Conservation (phyloP, 495 filamentous ascomycete species). For the Darksidea phi region DNA sequence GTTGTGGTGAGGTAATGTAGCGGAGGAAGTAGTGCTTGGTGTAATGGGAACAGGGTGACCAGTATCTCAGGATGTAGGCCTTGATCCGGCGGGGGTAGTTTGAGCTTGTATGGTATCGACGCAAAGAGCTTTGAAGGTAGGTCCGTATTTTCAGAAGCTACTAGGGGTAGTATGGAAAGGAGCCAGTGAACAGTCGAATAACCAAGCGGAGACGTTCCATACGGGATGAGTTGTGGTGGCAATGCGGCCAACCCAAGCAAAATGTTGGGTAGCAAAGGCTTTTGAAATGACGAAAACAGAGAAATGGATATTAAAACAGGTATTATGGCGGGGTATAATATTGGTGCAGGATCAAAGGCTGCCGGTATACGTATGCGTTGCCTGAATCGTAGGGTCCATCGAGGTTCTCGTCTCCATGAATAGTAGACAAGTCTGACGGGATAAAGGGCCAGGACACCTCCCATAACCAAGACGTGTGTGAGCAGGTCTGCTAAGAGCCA, state of each 20-base stretch:
- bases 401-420: slow-evolving; percentile 13
- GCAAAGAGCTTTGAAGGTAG: slow-evolving; percentile 34
- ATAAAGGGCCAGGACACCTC: slow-evolving; percentile 22
- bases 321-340: slow-evolving; percentile 79
- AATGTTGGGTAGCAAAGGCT: slow-evolving; percentile 71
- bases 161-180: slow-evolving; percentile 62
- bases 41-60: slow-evolving; percentile 75
- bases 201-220: slow-evolving; percentile 47
- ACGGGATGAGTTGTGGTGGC: slow-evolving; percentile 70
- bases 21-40: slow-evolving; percentile 73
- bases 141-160: slow-evolving; percentile 50
- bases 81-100: slow-evolving; percentile 25
- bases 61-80: slow-evolving; percentile 59
- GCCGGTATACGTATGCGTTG: slow-evolving; percentile 49
- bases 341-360: slow-evolving; percentile 81
- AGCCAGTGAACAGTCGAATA: slow-evolving; percentile 70
- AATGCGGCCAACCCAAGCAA: slow-evolving; percentile 76
- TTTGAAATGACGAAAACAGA: slow-evolving; percentile 57
- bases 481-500: slow-evolving; percentile 30
- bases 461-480: slow-evolving; percentile 31
- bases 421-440: slow-evolving; percentile 30
- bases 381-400: slow-evolving; percentile 14
- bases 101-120: slow-evolving; percentile 35
- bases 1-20: slow-evolving; percentile 80
- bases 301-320: slow-evolving; percentile 77